Evolutionary conservation across 371 early-diverging fungal species (phyloP), one percentile per base, ranked within the genome.

Genomic region (Mortierella sp.): DNA sequence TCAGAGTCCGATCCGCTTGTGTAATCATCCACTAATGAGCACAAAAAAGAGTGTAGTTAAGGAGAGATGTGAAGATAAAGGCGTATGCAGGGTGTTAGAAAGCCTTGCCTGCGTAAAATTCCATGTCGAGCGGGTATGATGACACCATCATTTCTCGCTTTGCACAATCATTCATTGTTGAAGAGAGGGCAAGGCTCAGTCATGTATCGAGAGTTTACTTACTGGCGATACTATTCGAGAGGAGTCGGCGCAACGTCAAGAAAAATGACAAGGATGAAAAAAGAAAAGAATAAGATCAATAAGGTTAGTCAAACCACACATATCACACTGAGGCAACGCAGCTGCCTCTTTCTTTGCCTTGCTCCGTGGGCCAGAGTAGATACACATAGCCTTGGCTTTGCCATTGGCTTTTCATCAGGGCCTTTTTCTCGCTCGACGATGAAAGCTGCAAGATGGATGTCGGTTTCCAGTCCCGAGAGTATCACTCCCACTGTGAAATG

Each of bases 1-100:
- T 92, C 92, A 74, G 92, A 91, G 60, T 93, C 94, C 10, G 92
- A 91, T 78, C 92, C 93, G 77, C 92, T 94, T 76, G 91, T 92
- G 88, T 92, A 90, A 65, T 92, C 92, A 68, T 92, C 92, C 91
- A 92, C 91, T 90, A 82, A 57, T 44, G 44, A 45, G 54, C 26
- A n/a, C 74, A 45, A 54, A 72, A 26, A 70, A 11, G 44, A 42
- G 55, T 42, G 11, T n/a, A 5, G 42, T 38, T 38, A 42, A 10
- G 16, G 58, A 78, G 38, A 44, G 28, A 8, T 65, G 65, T 65
- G 38, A 65, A 34, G 2, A 65, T 57, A 57, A 57, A 14, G 38
- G 21, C 42, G 21, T 65, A 38, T 38, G 65, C 38, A 65, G 38
- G 24, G 38, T 38, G 65, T 19, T 38, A 38, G 38, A 38, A 57